Conservation (phyloP, 306 rosid genomes). For the Glycine latifolia region DNA sequence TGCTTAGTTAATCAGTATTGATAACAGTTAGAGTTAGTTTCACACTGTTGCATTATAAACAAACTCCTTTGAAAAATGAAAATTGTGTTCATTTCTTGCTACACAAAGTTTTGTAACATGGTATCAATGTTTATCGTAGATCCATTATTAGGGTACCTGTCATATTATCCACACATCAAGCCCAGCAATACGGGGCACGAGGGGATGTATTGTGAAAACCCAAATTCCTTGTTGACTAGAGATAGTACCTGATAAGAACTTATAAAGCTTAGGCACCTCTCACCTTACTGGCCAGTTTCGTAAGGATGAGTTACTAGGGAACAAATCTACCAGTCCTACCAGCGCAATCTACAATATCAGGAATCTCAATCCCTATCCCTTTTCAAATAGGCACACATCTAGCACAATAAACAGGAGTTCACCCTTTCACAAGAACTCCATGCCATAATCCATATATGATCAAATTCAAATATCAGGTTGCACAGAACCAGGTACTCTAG, state of each 20-base stretch:
- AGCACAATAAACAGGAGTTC: conserved; percentile 77
- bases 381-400: conserved; percentile 74
- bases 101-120: background rate
- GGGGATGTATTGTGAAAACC: background rate
- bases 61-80: background rate
- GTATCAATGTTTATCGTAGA: background rate
- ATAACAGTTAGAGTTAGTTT: background rate
- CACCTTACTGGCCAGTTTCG: background rate
- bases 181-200: background rate
- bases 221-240: background rate
- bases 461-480: conserved; percentile 53
- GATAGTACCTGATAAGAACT: background rate
- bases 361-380: conserved; percentile 54
- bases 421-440: conserved; percentile 75
- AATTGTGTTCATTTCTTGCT: background rate
- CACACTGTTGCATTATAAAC: background rate
- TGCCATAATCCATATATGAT: conserved; percentile 64
- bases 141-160: background rate
- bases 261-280: background rate
- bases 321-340: conserved; percentile 60
- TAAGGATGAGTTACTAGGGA: background rate
- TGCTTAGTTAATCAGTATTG: background rate
- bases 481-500: conserved; percentile 54
- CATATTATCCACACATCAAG: background rate
- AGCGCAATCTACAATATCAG: conserved; percentile 71